Evolutionary conservation across 1,139 yeast species (phyloP), one percentile per base, ranked within the genome.

Genomic region (Pichia sp.): DNA sequence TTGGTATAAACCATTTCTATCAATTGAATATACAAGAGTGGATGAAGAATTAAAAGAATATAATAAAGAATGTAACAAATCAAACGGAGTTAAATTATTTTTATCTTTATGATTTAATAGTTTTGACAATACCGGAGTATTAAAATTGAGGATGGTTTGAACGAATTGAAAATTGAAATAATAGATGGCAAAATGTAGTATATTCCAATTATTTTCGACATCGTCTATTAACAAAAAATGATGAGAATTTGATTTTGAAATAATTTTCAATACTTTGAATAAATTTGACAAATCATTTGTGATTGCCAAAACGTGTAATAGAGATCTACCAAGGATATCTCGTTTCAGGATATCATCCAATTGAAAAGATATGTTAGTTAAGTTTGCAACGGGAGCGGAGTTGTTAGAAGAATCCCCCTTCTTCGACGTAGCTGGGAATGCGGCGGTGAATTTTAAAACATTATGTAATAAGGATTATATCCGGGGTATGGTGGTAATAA

Each of bases 171-270:
- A 59, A 43, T 79, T 70, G 45, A 83, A 87, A 56, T 69, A 64
- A 52, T 67, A 77, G 32, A 82, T 68, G 31, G 78, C 79, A 52
- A 76, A 74, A 60, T 89, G 96, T 33, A 88, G 65, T 25, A 88
- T 78, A 31, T 86, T 83, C 84, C 95, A 88, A 1, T 88, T 86
- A 55, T 76, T 86, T 59, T 89, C 96, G 43, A 66, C 67, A 57
- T 89, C 96, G 2, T 68, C 62, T 1, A 72, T 58, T 10, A 57
- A 52, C 2, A 78, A 49, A 34, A 79, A 27, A 14, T 37, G 37
- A 16, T 42, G 47, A 24, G 31, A 31, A 10, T 70, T 10, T 69
- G 54, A 34, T 71, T 68, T 7, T 72, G 67, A 50, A 75, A 70
- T 43, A 8, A 42, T 23, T 31, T 69, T 69, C 31, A 82, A 59